phyloP scores from a whole-genome alignment of 2,329 filamentous ascomycete species.

The Colletotrichum sp. region DNA sequence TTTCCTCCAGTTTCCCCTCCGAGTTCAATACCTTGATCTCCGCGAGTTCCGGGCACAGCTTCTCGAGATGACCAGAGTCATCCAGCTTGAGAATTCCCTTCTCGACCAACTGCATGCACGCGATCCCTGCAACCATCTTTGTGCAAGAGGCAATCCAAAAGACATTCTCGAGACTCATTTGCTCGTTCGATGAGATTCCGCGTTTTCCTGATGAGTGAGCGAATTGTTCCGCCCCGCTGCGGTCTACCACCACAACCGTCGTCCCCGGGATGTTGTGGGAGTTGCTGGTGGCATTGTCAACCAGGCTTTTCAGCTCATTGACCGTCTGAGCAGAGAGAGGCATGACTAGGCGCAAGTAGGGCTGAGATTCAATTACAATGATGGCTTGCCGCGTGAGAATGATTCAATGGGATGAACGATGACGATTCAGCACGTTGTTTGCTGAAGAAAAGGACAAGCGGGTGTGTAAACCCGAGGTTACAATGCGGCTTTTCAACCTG shows the following conservation, averaged over 20 bases:
- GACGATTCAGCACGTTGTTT: not conserved
- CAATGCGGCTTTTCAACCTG: not conserved
- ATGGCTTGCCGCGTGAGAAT: not conserved
- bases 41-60: slow-evolving; percentile 55
- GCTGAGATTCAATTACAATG: not conserved
- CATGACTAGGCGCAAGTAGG: not conserved
- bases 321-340: slow-evolving; percentile 1
- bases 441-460: not conserved
- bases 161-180: slow-evolving; percentile 64
- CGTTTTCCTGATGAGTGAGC: slow-evolving; percentile 52
- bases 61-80: slow-evolving; percentile 49
- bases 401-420: not conserved
- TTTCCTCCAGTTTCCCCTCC: slow-evolving; percentile 44
- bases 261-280: slow-evolving; percentile 47
- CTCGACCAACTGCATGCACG: slow-evolving; percentile 64
- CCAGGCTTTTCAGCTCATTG: slow-evolving; percentile 25
- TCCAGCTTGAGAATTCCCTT: slow-evolving; percentile 52
- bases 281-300: slow-evolving; percentile 42
- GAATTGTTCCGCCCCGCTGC: slow-evolving; percentile 51
- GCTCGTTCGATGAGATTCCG: slow-evolving; percentile 46
- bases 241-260: slow-evolving; percentile 51
- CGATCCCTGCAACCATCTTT: slow-evolving; percentile 58
- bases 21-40: slow-evolving; percentile 47
- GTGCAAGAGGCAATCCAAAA: slow-evolving; percentile 67
- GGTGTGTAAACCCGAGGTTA: not conserved